Evolutionary conservation across 225 moss, liverwort and hornwort genomes (phyloP).

Genomic region (Antitrichia curtipendula): DNA sequence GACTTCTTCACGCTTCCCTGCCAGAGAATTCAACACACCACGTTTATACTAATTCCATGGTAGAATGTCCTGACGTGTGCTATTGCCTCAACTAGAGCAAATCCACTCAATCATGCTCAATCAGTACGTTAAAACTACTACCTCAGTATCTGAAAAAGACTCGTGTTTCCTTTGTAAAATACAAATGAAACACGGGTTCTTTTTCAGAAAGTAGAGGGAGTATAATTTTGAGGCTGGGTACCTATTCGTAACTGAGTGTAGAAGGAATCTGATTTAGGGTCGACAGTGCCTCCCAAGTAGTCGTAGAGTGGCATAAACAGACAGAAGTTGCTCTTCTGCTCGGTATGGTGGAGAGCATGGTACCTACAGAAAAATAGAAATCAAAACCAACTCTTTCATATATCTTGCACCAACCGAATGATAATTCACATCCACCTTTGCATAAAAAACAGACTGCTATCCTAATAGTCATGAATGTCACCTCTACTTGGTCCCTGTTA

Average conservation of each 20-base stretch:
- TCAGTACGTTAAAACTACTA: not conserved
- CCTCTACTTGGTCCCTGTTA: not conserved
- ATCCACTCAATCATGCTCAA: not conserved
- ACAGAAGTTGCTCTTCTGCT: constrained; percentile 60
- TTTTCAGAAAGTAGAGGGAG: too few relatives aligned
- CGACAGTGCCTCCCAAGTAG: constrained; percentile 71
- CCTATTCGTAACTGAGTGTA: constrained; percentile 39
- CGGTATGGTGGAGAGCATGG: constrained; percentile 79
- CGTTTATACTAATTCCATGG: too few relatives aligned
- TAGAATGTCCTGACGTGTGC: not conserved
- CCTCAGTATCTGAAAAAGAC: too few relatives aligned
- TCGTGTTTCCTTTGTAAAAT: too few relatives aligned
- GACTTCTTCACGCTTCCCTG: constrained; percentile 48
- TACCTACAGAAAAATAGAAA: constrained; percentile 25
- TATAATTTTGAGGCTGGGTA: not conserved
- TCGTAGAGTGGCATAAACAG: constrained; percentile 91
- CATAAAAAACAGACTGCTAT: not conserved
- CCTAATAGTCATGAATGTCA: not conserved
- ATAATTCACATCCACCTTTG: not conserved
- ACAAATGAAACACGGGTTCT: too few relatives aligned
- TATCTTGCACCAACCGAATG: not conserved
- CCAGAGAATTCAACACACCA: not conserved
- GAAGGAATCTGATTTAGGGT: constrained; percentile 42
- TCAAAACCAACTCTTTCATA: not conserved
- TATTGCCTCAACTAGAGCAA: not conserved